Evolutionary conservation across 208 protist species (phyloP), one percentile per base, ranked within the genome.

Genomic region (Wallacemonas sp.): DNA sequence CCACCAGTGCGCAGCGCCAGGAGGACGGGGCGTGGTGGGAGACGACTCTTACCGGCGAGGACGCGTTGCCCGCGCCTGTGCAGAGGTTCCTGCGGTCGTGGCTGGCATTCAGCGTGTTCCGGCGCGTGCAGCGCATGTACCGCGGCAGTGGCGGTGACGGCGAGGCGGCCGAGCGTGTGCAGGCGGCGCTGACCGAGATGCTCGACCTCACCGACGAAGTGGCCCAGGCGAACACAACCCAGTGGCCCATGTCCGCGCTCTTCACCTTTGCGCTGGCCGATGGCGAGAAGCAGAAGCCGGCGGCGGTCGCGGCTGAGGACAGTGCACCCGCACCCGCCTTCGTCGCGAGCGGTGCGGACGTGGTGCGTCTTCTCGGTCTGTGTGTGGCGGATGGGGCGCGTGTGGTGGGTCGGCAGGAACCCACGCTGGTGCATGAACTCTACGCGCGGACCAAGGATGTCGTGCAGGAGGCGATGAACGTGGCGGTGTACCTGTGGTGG

Each of bases 41-140:
- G 24, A 55, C 19, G 21, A 55, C 47, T 9, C 47, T 55, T 23
- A 27, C 24, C 8, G 47, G 26, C 47, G 11, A 23, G 3, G 26
- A 4, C 8, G 24, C 26, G 26, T n/a, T 55, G 4, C 47, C 47
- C 6, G 24, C 47, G 8, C 17, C 47, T 2, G 24, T n/a, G 11
- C 47, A 55, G 26, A 55, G 30, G 47, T 55, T 55, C 17, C 17
- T 55, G 26, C 47, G 47, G 21, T 55, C 47, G 47, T 55, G 47
- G 47, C 26, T 55, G 47, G 47, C 47, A 6, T 55, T 32, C 47
- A 55, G 8, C 26, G 47, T 55, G 47, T 55, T 55, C 17, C 47
- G 47, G 8, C 47, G 26, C 47, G 47, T 55, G 21, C 47, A 55
- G 47, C 47, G 19, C 21, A 9, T 32, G 4, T 33, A 32, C 26